Evolutionary conservation across 2,329 filamentous ascomycete species (phyloP).

Genomic region (Aspergillus ustus): DNA sequence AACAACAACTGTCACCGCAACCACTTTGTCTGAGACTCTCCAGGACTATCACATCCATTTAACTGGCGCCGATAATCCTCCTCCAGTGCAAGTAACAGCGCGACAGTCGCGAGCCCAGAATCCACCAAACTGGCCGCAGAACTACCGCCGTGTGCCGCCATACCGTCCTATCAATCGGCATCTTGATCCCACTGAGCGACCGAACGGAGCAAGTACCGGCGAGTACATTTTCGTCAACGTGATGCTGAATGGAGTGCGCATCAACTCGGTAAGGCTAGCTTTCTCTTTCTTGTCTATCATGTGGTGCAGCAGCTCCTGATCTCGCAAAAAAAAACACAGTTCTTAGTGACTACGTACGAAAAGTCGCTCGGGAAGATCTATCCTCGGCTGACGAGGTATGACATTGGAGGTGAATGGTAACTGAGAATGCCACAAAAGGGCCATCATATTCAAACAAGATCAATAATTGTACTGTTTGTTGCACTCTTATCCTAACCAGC

Average conservation of each 20-base stretch:
- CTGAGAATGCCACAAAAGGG: neutral
- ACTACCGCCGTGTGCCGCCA: neutral
- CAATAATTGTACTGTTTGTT: neutral
- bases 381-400: slow-evolving; percentile 1
- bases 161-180: slow-evolving; percentile 1
- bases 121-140: neutral
- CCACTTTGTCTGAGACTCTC: neutral
- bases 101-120: neutral
- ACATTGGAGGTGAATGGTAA: slow-evolving; percentile 9
- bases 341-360: slow-evolving; percentile 6
- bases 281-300: neutral
- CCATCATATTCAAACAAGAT: neutral
- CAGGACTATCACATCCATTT: slow-evolving; percentile 3
- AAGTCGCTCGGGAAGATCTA: neutral
- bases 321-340: neutral
- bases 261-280: slow-evolving; percentile 1
- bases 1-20: neutral
- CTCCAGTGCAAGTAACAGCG: neutral
- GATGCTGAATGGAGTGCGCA: slow-evolving; percentile 8
- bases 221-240: slow-evolving; percentile 8
- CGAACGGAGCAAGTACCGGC: neutral
- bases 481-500: too few species aligned
- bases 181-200: neutral
- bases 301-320: too few species aligned
- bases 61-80: neutral